Evolutionary conservation across 306 rosid genomes (phyloP).

Genomic region (Quercus mongolica): DNA sequence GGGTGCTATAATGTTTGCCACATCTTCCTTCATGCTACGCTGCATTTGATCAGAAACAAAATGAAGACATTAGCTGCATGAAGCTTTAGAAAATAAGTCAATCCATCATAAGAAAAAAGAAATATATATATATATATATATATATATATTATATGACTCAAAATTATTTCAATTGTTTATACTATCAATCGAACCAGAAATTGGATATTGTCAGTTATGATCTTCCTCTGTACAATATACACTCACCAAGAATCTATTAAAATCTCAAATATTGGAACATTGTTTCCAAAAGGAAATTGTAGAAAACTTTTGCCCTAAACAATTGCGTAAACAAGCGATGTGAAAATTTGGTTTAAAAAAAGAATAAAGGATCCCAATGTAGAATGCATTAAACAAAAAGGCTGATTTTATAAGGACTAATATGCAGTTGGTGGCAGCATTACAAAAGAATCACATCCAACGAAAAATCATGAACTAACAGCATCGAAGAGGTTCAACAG

Average conservation of each 20-base stretch:
- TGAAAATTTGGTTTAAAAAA: background rate
- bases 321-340: background rate
- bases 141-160: background rate
- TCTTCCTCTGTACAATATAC: background rate
- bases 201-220: background rate
- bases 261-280: background rate
- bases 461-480: background rate
- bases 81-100: background rate
- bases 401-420: background rate
- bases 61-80: conserved; percentile 15
- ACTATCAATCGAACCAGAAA: background rate
- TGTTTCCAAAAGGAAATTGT: background rate
- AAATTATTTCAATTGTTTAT: background rate
- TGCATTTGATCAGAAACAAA: conserved; percentile 38
- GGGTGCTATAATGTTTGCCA: conserved; percentile 76
- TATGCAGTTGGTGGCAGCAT: background rate
- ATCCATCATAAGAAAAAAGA: background rate
- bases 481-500: background rate
- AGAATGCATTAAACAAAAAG: background rate
- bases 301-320: background rate
- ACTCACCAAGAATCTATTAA: background rate
- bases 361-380: background rate
- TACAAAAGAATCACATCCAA: background rate
- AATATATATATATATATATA: background rate
- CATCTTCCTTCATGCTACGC: conserved; percentile 72